Evolutionary conservation across 306 rosid species (phyloP), one percentile per base, ranked within the genome.

Genomic region (Quercus gilva): DNA sequence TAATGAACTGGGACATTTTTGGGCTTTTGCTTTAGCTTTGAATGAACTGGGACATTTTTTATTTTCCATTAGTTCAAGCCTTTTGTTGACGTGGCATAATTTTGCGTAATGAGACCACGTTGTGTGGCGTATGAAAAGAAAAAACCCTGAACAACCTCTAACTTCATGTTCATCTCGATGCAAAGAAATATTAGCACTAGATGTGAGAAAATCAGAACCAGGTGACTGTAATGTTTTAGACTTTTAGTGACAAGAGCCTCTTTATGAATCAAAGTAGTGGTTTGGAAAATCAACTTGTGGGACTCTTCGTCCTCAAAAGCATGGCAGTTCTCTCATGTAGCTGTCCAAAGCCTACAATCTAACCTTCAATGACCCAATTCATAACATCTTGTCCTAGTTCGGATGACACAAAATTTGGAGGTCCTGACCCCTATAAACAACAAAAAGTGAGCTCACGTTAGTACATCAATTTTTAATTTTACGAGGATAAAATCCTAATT

Each of bases 331-430:
- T 87, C 80, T 74, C 74, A n/a, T 77, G 90, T 77, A 79, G 83
- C 69, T 86, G 82, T 12, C 85, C 88, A 31, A 90, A 87, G 25
- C 87, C 89, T 65, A 86, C 74, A 79, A 86, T 77, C 80, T 81
- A 78, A 55, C 78, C 79, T 73, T 80, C 87, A 31, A 89, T 77
- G 59, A 79, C 84, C 83, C 85, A 89, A 78, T 83, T 91, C 78
- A 87, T 84, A 49, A 79, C 85, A 68, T 73, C 74, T 69, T 86
- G 85, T 75, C 90, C 96, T 53, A 84, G 88, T 53, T 86, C 87
- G 20, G 90, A 84, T 64, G 88, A 85, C 4, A 90, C 92, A 80
- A 82, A 87, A 55, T 85, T 81, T 17, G 91, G 78, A 12, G 55
- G 84, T 60, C 83, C 81, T 4, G 74, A 81, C 76, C 79, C 78